phyloP scores from a whole-genome alignment of 805 yeast genomes.

The Suhomyces sp. region DNA sequence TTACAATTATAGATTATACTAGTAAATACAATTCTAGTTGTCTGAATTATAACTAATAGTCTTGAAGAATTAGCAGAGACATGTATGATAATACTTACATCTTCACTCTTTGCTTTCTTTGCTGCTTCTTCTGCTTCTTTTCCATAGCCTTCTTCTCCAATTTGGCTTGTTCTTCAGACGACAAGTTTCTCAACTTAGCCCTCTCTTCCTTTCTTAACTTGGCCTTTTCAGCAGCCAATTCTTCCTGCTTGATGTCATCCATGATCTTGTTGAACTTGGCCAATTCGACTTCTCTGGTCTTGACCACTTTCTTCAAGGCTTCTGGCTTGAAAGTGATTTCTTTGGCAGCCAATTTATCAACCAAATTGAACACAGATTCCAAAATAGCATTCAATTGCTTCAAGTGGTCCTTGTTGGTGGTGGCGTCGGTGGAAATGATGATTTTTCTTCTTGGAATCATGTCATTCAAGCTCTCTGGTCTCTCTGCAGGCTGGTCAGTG shows the following conservation, averaged over 20 bases:
- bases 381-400: constrained; percentile 50
- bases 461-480: constrained; percentile 61
- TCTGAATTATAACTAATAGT: no score
- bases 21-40: no score
- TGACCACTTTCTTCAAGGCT: constrained; percentile 68
- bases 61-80: no score
- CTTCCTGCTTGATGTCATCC: constrained; percentile 66
- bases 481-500: constrained; percentile 79
- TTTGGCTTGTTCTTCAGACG: constrained; percentile 78
- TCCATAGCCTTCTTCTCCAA: constrained; percentile 74
- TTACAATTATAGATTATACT: no score
- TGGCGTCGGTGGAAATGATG: constrained; percentile 52
- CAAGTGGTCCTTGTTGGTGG: constrained; percentile 49
- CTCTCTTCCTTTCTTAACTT: constrained; percentile 65
- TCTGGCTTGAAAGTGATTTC: constrained; percentile 65
- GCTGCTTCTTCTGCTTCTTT: constrained; percentile 73
- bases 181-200: constrained; percentile 53
- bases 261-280: constrained; percentile 65
- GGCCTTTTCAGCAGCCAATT: constrained; percentile 64
- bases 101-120: constrained; percentile 55
- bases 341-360: constrained; percentile 54
- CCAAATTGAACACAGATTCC: constrained; percentile 53
- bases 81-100: no score
- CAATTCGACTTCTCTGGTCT: constrained; percentile 73
- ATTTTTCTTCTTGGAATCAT: constrained; percentile 53